These are phyloP conservation scores for Chalciporus piperatus DNA, from an alignment of 768 basidiomycete genomes.

Conservation along the genomic window DNA sequence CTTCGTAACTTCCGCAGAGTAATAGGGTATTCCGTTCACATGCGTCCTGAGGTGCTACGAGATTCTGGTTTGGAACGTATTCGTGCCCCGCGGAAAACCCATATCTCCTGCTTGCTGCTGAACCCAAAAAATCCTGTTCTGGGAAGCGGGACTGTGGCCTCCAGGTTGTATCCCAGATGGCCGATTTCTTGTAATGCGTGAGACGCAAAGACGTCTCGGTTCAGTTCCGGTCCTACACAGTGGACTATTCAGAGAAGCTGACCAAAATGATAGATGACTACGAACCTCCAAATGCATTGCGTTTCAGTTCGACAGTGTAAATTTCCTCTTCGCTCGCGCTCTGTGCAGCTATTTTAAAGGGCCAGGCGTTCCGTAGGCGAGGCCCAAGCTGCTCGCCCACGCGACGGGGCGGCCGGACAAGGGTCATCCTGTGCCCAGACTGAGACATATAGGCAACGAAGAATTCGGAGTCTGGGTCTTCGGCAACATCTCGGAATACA, in stretches of 20 bases:
- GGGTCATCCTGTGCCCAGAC: conserved; percentile 51
- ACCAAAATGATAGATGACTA: not conserved
- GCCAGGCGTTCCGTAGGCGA: conserved; percentile 40
- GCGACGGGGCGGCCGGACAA: conserved; percentile 41
- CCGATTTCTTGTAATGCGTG: conserved; percentile 61
- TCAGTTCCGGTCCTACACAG: conserved; percentile 39
- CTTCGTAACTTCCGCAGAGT: not conserved
- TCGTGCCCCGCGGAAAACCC: conserved; percentile 56
- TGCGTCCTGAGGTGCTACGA: conserved; percentile 22
- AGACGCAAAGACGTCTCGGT: conserved; percentile 56
- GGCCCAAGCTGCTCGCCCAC: conserved; percentile 38
- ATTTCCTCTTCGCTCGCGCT: conserved; percentile 48
- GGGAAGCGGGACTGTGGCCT: conserved; percentile 64
- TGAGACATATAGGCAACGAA: conserved; percentile 66
- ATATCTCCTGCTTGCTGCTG: conserved; percentile 51
- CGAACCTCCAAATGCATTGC: conserved; percentile 35
- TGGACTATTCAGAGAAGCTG: conserved; percentile 2
- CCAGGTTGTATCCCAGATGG: conserved; percentile 56
- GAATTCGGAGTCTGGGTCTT: conserved; percentile 51
- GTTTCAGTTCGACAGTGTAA: conserved; percentile 56
- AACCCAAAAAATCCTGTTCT: conserved; percentile 36
- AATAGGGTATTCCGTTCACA: conserved; percentile 6
- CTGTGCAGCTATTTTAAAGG: conserved; percentile 39
- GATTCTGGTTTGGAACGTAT: conserved; percentile 30
- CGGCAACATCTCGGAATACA: conserved; percentile 56